Evolutionary conservation across 176 grass and related monocot genomes (phyloP).

Genomic region (Ampelocalamus luodianensis): DNA sequence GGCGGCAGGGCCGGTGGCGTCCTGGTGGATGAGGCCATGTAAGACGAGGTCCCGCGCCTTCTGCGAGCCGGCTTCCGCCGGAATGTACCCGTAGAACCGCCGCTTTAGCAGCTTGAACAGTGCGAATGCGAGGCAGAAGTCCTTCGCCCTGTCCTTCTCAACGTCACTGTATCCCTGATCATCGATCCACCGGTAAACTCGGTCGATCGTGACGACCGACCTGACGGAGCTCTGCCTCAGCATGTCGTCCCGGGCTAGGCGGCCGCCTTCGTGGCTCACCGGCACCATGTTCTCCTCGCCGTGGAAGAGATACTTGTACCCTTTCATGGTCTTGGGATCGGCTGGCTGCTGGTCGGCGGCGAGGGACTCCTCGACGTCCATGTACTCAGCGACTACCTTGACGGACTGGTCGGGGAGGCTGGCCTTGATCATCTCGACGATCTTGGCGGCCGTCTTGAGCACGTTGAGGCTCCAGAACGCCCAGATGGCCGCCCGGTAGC

Average conservation of each 20-base stretch:
- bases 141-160: constrained; percentile 56
- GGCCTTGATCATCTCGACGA: constrained; percentile 51
- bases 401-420: constrained; percentile 53
- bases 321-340: constrained; percentile 39
- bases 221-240: neutral
- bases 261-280: constrained; percentile 17
- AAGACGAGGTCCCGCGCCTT: constrained; percentile 44
- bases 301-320: constrained; percentile 63
- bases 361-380: constrained; percentile 46
- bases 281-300: constrained; percentile 49
- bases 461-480: constrained; percentile 58
- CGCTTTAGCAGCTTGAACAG: constrained; percentile 63
- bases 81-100: constrained; percentile 51
- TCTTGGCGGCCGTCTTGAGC: constrained; percentile 55
- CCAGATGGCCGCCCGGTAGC: constrained; percentile 52
- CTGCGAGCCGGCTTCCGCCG: constrained; percentile 42
- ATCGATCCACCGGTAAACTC: constrained; percentile 48
- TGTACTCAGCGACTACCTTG: constrained; percentile 61
- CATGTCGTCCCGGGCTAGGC: neutral
- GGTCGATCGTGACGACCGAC: constrained; percentile 53
- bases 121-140: constrained; percentile 62
- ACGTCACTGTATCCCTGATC: constrained; percentile 34
- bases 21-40: constrained; percentile 39
- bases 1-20: constrained; percentile 40
- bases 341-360: neutral